Conservation (phyloP, 352 stramenopile species). For the Phytophthora syringae region DNA sequence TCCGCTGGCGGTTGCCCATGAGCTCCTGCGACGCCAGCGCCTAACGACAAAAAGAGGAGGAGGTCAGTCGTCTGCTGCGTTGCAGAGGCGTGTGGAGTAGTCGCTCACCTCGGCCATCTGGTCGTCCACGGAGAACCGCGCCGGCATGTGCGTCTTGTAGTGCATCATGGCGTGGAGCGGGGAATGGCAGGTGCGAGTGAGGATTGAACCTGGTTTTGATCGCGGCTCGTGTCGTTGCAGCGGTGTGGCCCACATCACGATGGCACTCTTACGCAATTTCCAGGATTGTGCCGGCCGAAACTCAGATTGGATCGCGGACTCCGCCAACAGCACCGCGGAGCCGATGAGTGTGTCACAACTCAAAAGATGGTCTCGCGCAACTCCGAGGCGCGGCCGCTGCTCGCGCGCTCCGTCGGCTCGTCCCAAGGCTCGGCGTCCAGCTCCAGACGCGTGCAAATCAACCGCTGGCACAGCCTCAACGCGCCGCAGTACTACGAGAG, state of each 20-base stretch:
- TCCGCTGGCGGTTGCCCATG: constrained; percentile 79
- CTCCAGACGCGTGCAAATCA: constrained; percentile 34
- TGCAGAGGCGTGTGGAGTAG: too few species aligned
- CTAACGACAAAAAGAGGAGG: too few species aligned
- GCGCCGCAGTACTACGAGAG: constrained; percentile 42
- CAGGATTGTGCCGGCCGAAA: neutral
- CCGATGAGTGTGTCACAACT: constrained; percentile 30
- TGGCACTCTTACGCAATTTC: neutral
- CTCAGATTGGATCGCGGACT: constrained; percentile 22
- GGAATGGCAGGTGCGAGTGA: constrained; percentile 2
- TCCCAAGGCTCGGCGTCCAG: constrained; percentile 30
- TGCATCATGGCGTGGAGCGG: too few species aligned
- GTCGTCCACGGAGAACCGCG: constrained; percentile 86
- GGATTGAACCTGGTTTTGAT: constrained; percentile 26
- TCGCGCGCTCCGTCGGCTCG: constrained; percentile 32
- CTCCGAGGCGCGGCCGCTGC: constrained; percentile 30
- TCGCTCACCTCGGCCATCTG: constrained; percentile 83
- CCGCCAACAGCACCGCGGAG: constrained; percentile 10
- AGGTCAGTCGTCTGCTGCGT: too few species aligned
- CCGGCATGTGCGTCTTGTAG: constrained; percentile 88
- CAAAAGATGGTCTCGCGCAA: constrained; percentile 1
- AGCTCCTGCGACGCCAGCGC: constrained; percentile 80
- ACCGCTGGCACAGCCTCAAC: constrained; percentile 36
- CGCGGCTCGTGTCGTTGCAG: constrained; percentile 29
- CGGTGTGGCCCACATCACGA: neutral